Base-by-base conservation (phyloP, 805 yeast species). In the Vanderwaltozyma verrucispora region DNA sequence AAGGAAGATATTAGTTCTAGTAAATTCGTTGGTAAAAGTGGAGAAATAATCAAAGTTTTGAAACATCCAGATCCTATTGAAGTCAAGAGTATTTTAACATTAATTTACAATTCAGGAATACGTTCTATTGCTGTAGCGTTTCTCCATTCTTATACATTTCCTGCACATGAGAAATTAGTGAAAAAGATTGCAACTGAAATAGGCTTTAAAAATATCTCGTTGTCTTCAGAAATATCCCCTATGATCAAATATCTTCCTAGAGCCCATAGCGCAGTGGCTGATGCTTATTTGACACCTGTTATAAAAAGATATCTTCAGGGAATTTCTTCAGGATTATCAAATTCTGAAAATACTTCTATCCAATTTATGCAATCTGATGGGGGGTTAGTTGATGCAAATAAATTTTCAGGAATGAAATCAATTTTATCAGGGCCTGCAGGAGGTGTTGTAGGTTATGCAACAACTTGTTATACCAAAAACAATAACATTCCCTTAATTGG, bases 321-420 rank as follows among this genome's bases (percentile, higher is more conserved):
- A 14, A 79, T 84, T 49, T 72, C 74, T 35, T 51, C 65, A 2
- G 92, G 92, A 4, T 68, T 84, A 42, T 59, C 59, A 17, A 72
- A 74, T 32, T 75, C 75, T 1, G 56, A 53, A 12, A 45, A 53
- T n/a, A 60, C 72, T 3, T 58, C 59, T 34, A 73, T 84, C 41
- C 79, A 81, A 47, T 89, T 89, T 59, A 89, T 89, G 97, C 95
- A 89, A 60, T 83, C 95, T 11, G 95, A 89, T 57, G 97, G 97
- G 40, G 97, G 97, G 2, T 69, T 89, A 41, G 87, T 88, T 17
- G 86, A 86, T 39, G 87, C 92, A 51, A 67, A 75, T 17, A 71
- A 74, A 34, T 89, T 89, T 56, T 80, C 95, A 0, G 97, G 97
- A 2, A 65, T 89, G 27, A 72, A 77, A 48, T 95, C 97, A 3